These are phyloP conservation scores for Peniophora sp. DNA, from an alignment of 1,284 basidiomycete genomes.

Conservation along the genomic window DNA sequence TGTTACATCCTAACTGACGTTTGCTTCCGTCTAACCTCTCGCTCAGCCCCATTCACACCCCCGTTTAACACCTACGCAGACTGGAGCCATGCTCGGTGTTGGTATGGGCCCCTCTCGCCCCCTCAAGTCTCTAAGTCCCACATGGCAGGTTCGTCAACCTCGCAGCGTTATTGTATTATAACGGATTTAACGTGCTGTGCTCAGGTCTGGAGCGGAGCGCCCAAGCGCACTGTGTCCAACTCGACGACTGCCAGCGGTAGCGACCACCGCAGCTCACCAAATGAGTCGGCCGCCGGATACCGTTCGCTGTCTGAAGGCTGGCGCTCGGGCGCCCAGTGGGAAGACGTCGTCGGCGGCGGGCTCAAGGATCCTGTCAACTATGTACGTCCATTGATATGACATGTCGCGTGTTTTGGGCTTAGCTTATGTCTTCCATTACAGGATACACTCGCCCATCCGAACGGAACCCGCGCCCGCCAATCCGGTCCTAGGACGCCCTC, in stretches of 20 bases:
- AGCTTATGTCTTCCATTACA: conserved; percentile 7
- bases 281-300: conserved; percentile 39
- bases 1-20: conserved; percentile 7
- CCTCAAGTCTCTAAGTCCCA: conserved; percentile 54
- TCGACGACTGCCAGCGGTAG: conserved; percentile 53
- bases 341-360: conserved; percentile 41
- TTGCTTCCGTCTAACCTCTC: conserved; percentile 4
- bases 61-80: conserved; percentile 33
- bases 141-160: conserved; percentile 31
- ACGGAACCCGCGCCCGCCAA: neutral
- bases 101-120: conserved; percentile 39
- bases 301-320: conserved; percentile 45
- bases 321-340: conserved; percentile 57
- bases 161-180: neutral
- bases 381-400: neutral
- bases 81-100: conserved; percentile 43
- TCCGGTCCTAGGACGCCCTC: neutral
- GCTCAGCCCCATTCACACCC: conserved; percentile 33
- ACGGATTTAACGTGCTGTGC: conserved; percentile 4
- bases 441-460: neutral
- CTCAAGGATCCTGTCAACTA: conserved; percentile 38
- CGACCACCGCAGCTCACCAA: conserved; percentile 38
- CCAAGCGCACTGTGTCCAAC: conserved; percentile 53
- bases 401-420: conserved; percentile 20
- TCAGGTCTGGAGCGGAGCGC: conserved; percentile 54